Evolutionary conservation across 495 filamentous ascomycete genomes (phyloP).

Genomic region (Peziza echinospora): DNA sequence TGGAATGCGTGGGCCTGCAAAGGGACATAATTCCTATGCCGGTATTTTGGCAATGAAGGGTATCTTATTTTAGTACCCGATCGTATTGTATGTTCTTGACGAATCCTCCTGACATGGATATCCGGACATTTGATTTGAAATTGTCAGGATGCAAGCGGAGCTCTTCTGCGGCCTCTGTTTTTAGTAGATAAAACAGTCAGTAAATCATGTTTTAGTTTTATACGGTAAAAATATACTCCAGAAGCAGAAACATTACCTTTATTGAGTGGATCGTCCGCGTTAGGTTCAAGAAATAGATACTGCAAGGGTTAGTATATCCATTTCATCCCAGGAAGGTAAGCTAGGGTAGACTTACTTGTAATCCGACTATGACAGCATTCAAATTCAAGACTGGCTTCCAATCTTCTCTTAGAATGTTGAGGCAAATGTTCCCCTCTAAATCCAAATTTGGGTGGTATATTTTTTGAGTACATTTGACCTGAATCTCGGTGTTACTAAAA

Average conservation of each 20-base stretch:
- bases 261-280: slow-evolving; percentile 89
- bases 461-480: slow-evolving; percentile 86
- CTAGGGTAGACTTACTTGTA: slow-evolving; percentile 39
- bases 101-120: slow-evolving; percentile 58
- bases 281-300: slow-evolving; percentile 95
- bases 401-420: slow-evolving; percentile 92
- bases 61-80: slow-evolving; percentile 33
- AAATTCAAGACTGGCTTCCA: slow-evolving; percentile 97
- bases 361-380: slow-evolving; percentile 85
- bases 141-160: slow-evolving; percentile 58
- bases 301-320: slow-evolving; percentile 19
- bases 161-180: slow-evolving; percentile 66
- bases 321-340: background rate
- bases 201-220: background rate
- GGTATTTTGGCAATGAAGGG: slow-evolving; percentile 2
- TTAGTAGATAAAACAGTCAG: too few species aligned
- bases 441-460: slow-evolving; percentile 99
- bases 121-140: slow-evolving; percentile 78
- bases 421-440: slow-evolving; percentile 86
- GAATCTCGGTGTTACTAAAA: too few species aligned
- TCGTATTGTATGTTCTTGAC: slow-evolving; percentile 56
- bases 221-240: background rate
- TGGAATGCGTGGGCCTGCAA: too few species aligned
- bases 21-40: background rate
- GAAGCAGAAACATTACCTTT: slow-evolving; percentile 26